Evolutionary conservation across 129 eudicot genomes (phyloP), one percentile per base, ranked within the genome.

Genomic region (Helianthus tuberosus): DNA sequence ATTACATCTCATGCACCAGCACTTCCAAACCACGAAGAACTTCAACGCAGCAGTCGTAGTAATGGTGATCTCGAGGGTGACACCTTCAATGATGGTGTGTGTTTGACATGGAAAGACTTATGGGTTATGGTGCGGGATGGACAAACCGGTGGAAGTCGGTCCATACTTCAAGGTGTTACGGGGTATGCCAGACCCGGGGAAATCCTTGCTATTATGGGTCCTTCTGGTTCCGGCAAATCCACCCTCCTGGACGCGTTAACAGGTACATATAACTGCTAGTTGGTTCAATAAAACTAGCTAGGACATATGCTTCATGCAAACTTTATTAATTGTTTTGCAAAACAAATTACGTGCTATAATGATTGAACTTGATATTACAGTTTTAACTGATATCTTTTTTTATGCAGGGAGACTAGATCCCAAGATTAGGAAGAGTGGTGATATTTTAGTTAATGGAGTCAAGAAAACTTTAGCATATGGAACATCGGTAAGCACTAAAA

Each of bases 131-230:
- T 83, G 61, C 79, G 82, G 6, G 75, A 67, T 46, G 73, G 69
- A 20, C 75, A 72, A 50, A 75, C 55, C 0, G 81, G 83, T 0
- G 77, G 75, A 1, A 72, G 57, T 35, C 83, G 87, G 23, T 52
- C 81, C 12, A 83, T 86, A 27, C 69, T 86, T 72, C 49, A 83
- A 67, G 86, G 79, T 48, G 75, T 77, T 29, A 74, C 81, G 0
- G 88, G 91, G 25, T 84, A 84, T 23, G 88, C 84, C 11, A 64
- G 77, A 58, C 88, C 88, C 1, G 88, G 91, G 91, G 82, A 84
- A 80, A 83, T 84, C 44, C 79, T 86, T 68, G 91, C 91, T 1
- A 81, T 86, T 17, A 86, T 86, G 91, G 91, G 91, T 75, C 91
- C 91, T 62, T 86, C 91, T 14, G 91, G 88, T 11, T 83, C 80